Conservation (phyloP, 2,329 filamentous ascomycete species). For the Aspergillus oerlinghausenensis region DNA sequence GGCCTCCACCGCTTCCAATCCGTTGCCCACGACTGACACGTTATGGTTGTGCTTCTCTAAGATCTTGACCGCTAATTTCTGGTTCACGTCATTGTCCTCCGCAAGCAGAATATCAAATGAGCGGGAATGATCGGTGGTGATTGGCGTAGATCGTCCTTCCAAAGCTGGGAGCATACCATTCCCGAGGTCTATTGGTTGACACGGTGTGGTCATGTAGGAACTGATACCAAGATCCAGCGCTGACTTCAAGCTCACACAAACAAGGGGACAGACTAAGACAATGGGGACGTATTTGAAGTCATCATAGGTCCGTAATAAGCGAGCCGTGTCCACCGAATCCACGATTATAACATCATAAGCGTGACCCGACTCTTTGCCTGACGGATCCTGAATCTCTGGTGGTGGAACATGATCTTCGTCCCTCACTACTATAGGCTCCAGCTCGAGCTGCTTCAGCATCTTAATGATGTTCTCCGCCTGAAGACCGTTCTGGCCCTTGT, state of each 20-base stretch:
- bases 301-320: conserved; percentile 76
- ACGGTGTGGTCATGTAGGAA: conserved; percentile 98
- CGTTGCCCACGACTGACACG: conserved; percentile 81
- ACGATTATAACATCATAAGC: conserved; percentile 94
- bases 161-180: conserved; percentile 95
- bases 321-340: conserved; percentile 87
- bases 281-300: conserved; percentile 98
- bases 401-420: conserved; percentile 64
- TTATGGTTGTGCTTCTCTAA: conserved; percentile 83
- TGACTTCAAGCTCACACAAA: conserved; percentile 88
- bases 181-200: conserved; percentile 85
- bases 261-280: conserved; percentile 80
- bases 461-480: conserved; percentile 66
- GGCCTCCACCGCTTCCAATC: conserved; percentile 86
- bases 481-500: conserved; percentile 72
- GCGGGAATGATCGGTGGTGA: conserved; percentile 86
- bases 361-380: conserved; percentile 46
- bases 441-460: conserved; percentile 73
- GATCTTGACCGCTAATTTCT: conserved; percentile 92
- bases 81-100: conserved; percentile 97
- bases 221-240: conserved; percentile 92
- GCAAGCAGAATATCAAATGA: conserved; percentile 93
- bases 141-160: conserved; percentile 86
- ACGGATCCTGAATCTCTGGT: conserved; percentile 48
- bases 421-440: conserved; percentile 79